These are phyloP conservation scores for Filosporella fistucella DNA, from an alignment of 495 filamentous ascomycete species.

Conservation along the genomic window DNA sequence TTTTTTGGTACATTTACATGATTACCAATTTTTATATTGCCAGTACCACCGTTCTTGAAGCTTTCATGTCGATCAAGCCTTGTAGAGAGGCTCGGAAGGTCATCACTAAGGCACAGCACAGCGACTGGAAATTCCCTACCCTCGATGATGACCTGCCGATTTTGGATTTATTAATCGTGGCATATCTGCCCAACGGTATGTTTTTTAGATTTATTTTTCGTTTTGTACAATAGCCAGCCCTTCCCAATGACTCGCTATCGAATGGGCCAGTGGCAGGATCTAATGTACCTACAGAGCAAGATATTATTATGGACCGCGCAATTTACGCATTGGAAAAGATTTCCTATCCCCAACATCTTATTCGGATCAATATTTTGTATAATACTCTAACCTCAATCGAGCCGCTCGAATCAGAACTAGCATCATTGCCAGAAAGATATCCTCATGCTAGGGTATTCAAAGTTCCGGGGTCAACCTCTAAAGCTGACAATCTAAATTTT, in stretches of 20 bases:
- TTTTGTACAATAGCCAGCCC: too few species aligned
- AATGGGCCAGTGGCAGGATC: too few species aligned
- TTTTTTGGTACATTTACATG: slow-evolving; percentile 14
- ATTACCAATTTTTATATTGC: slow-evolving; percentile 13
- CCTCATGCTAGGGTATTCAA: slow-evolving; percentile 30
- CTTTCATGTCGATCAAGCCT: slow-evolving; percentile 30
- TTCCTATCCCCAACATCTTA: slow-evolving; percentile 31
- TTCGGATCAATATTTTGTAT: slow-evolving; percentile 35
- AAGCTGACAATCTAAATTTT: slow-evolving; percentile 38
- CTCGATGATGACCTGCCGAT: slow-evolving; percentile 28
- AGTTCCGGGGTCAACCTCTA: slow-evolving; percentile 33
- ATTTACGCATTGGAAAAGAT: slow-evolving; percentile 33
- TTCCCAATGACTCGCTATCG: too few species aligned
- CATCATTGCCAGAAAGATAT: slow-evolving; percentile 18
- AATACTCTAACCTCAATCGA: slow-evolving; percentile 34
- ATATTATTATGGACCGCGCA: slow-evolving; percentile 36
- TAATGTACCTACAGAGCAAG: too few species aligned
- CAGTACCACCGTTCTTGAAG: slow-evolving; percentile 29
- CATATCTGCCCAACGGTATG: slow-evolving; percentile 38
- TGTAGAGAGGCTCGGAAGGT: slow-evolving; percentile 26
- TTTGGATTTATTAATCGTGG: slow-evolving; percentile 36
- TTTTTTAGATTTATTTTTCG: too few species aligned
- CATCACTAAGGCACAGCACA: slow-evolving; percentile 26
- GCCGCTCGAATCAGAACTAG: slow-evolving; percentile 28
- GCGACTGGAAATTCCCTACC: slow-evolving; percentile 32